Percentiles rank a stretch among this genome's conserved stretches.
These are phyloP conservation scores for Colletotrichum musicola DNA, from an alignment of 2,329 filamentous ascomycete species.

Conservation along the genomic window DNA sequence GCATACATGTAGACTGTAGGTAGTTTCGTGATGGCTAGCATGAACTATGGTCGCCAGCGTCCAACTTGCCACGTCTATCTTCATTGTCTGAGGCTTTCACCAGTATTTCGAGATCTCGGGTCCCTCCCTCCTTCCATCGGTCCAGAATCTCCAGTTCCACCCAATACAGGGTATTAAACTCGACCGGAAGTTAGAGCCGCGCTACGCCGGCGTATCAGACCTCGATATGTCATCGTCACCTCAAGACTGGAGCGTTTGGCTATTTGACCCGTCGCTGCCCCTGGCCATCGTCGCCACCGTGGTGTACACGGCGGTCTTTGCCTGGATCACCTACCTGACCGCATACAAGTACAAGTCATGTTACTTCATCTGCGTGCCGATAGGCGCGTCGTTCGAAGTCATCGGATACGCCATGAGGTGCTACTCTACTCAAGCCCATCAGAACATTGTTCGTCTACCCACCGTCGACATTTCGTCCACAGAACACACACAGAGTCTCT, in stretches of 20 bases:
- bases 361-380: slow-evolving; percentile 57
- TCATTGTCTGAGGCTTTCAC: too few relatives aligned
- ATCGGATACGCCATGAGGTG: slow-evolving; percentile 55
- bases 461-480: neutral
- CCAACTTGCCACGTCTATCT: too few relatives aligned
- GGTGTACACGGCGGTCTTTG: slow-evolving; percentile 54
- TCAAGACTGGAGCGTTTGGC: slow-evolving; percentile 49
- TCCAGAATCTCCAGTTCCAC: too few relatives aligned
- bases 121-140: too few relatives aligned
- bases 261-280: slow-evolving; percentile 58
- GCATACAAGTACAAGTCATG: slow-evolving; percentile 55
- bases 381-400: slow-evolving; percentile 57
- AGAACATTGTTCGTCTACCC: slow-evolving; percentile 46
- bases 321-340: slow-evolving; percentile 55
- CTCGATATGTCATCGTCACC: neutral
- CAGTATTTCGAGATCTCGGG: too few relatives aligned
- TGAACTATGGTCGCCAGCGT: too few relatives aligned
- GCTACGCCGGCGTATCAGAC: neutral
- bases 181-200: neutral
- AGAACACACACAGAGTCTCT: too few relatives aligned
- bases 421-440: slow-evolving; percentile 51
- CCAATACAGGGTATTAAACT: too few relatives aligned
- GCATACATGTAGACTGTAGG: too few relatives aligned
- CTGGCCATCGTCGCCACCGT: slow-evolving; percentile 56
- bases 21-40: too few relatives aligned